Evolutionary conservation across 2,329 filamentous ascomycete genomes (phyloP), one percentile per base, ranked within the genome.

Genomic region (Colletotrichum limetticola): DNA sequence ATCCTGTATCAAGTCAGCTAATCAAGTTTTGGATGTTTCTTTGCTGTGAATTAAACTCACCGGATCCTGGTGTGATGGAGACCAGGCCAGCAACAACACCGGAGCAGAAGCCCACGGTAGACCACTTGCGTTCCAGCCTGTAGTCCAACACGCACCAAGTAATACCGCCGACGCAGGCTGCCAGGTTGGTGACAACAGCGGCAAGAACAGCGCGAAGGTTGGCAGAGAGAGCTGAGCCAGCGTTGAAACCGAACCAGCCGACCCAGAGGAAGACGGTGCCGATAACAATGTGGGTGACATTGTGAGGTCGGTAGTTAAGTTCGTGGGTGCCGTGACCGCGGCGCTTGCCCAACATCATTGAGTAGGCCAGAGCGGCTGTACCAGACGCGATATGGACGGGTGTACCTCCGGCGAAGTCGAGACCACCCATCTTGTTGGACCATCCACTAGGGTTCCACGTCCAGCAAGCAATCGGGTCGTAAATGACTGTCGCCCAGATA

Each of bases 171-270:
- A 95, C 90, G 72, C 93, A 94, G 46, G 95, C 95, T 28, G 95
- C 92, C 35, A 97, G 85, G 81, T 97, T 97, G 66, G 95, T 97
- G 56, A 96, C 94, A 1, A 96, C 88, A 12, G 93, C 93, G 57
- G 95, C 95, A 92, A 97, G 95, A 77, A 97, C 89, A 57, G 94
- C 94, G 61, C 95, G 92, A 79, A 97, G 83, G 82, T 97, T 97
- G 64, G 94, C 94, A 61, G 91, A 88, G 68, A 97, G 86, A 16
- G 94, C 95, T 19, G 93, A 95, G 75, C 95, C 95, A 62, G 94
- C 94, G 78, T 97, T 98, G 90, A 98, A 98, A 60, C 95, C 95
- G 79, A 97, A 97, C 95, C 95, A 98, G 66, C 95, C 95, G 19
- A 97, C 93, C 95, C 95, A 98, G 19, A 98, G 91, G 84, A 98